These are phyloP conservation scores for Penstemon eatonii DNA, from an alignment of 257 asterid genomes.

Conservation along the genomic window DNA sequence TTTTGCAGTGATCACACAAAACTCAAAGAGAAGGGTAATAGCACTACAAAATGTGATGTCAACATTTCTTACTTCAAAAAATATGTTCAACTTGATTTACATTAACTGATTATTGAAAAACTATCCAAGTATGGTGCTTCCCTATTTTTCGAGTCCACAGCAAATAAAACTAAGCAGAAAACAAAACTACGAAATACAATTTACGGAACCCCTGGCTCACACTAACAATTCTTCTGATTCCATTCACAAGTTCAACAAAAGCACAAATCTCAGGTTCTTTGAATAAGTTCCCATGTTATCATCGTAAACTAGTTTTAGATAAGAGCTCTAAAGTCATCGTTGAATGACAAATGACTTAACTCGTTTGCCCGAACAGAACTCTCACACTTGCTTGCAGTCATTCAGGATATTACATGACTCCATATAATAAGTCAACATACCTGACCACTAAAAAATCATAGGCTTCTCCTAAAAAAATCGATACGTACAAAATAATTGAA, in stretches of 20 bases:
- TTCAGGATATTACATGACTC: not conserved
- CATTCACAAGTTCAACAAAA: conserved; percentile 4
- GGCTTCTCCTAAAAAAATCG: not conserved
- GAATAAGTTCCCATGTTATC: not conserved
- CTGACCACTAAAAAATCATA: not conserved
- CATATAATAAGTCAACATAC: not conserved
- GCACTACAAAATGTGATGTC: too few relatives aligned
- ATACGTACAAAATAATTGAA: not conserved
- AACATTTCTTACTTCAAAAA: too few relatives aligned
- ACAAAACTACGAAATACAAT: too few relatives aligned
- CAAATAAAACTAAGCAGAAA: too few relatives aligned
- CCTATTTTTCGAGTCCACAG: too few relatives aligned
- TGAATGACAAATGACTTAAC: not conserved
- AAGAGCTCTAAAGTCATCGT: not conserved
- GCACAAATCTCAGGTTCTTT: conserved; percentile 1
- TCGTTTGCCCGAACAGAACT: not conserved
- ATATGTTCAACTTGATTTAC: too few relatives aligned
- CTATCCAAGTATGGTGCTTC: too few relatives aligned
- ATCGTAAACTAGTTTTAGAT: not conserved
- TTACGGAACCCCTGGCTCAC: too few relatives aligned
- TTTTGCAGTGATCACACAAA: too few relatives aligned
- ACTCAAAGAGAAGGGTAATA: too few relatives aligned
- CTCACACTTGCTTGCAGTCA: not conserved
- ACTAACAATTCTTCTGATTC: conserved; percentile 5
- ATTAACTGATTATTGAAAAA: too few relatives aligned